Evolutionary conservation across 805 yeast genomes (phyloP).

Genomic region (Yarrowia sp.): DNA sequence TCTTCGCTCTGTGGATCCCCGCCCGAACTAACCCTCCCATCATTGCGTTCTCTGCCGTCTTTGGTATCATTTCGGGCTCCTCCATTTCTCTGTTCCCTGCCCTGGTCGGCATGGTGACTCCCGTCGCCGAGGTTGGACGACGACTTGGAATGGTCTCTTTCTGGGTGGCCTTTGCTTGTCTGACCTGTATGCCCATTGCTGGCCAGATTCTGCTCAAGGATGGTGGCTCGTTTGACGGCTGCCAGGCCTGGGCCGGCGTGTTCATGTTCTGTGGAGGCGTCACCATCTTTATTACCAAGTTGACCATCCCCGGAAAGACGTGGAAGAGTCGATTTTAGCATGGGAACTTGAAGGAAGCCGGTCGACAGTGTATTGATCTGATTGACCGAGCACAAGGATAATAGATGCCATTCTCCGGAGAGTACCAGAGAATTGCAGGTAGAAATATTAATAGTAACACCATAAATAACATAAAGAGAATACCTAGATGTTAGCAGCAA

Average conservation of each 20-base stretch:
- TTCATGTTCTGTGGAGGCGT: slow-evolving; percentile 27
- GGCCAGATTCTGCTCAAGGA: slow-evolving; percentile 33
- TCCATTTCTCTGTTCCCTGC: slow-evolving; percentile 65
- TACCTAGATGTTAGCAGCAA: too few relatives aligned
- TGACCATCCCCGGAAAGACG: slow-evolving; percentile 36
- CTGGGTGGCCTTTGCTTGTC: slow-evolving; percentile 40
- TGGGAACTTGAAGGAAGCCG: neutral
- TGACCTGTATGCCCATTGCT: slow-evolving; percentile 43
- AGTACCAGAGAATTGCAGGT: neutral
- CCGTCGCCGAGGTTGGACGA: slow-evolving; percentile 62
- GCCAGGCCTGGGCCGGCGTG: slow-evolving; percentile 23
- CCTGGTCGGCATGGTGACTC: slow-evolving; percentile 61
- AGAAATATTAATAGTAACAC: neutral
- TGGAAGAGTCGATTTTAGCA: slow-evolving; percentile 17
- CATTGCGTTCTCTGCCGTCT: slow-evolving; percentile 51
- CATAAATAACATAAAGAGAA: neutral
- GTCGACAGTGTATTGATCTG: neutral
- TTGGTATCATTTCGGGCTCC: slow-evolving; percentile 62
- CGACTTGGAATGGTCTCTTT: slow-evolving; percentile 66
- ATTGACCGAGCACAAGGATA: neutral
- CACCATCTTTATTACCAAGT: slow-evolving; percentile 7
- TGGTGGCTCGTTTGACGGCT: neutral
- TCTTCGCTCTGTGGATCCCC: slow-evolving; percentile 63
- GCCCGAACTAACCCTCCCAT: slow-evolving; percentile 38
- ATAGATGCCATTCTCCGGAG: neutral